A percentile compares a stretch with the other conserved stretches of the same genome.
Conservation (phyloP, 805 yeast genomes). For the Candida lessepsii region DNA sequence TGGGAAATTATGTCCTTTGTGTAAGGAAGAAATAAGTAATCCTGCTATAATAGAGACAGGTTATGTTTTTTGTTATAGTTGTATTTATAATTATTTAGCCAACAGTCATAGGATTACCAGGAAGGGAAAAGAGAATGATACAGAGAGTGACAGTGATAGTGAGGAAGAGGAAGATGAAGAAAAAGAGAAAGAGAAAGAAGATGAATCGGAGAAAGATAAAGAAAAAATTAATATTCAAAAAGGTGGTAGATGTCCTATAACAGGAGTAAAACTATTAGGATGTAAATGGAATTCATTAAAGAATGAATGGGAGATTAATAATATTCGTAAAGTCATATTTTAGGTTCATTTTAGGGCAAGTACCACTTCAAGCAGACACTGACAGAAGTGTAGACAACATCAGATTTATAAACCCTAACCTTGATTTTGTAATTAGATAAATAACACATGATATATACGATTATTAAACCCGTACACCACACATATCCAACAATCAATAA, state of each 20-base stretch:
- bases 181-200: conserved; percentile 11
- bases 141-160: conserved; percentile 15
- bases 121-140: conserved; percentile 13
- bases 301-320: conserved; percentile 70
- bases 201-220: conserved; percentile 7
- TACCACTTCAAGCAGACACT: too few species aligned
- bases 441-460: too few species aligned
- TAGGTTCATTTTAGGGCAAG: conserved; percentile 27
- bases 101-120: conserved; percentile 33
- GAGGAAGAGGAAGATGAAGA: conserved; percentile 19
- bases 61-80: conserved; percentile 82
- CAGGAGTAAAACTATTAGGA: conserved; percentile 68
- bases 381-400: too few species aligned
- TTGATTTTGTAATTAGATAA: too few species aligned
- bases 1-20: conserved; percentile 61
- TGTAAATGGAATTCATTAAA: conserved; percentile 61
- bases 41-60: conserved; percentile 94
- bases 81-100: conserved; percentile 66
- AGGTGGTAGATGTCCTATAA: conserved; percentile 82
- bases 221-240: conserved; percentile 29
- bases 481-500: too few species aligned
- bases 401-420: too few species aligned
- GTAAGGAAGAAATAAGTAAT: conserved; percentile 61
- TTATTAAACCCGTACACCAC: too few species aligned
- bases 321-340: conserved; percentile 71